Evolutionary conservation across 768 basidiomycete genomes (phyloP).

Genomic region (Mycena vitilis): DNA sequence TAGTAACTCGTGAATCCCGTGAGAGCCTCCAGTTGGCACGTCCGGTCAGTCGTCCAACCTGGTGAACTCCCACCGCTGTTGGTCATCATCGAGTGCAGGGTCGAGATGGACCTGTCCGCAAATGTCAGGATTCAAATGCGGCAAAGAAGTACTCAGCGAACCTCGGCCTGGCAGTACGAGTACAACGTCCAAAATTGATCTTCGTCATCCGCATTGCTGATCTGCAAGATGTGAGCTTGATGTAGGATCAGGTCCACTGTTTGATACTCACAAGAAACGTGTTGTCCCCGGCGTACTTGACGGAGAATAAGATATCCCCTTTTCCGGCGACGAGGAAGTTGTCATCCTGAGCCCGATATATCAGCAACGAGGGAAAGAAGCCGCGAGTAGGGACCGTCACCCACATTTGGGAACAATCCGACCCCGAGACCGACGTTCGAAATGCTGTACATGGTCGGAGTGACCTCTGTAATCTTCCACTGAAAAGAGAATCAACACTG

Average conservation of each 20-base stretch:
- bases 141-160: not conserved
- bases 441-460: not conserved
- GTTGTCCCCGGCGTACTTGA: not conserved
- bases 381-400: not conserved
- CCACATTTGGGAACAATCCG: not conserved
- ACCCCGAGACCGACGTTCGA: not conserved
- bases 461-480: not conserved
- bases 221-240: not conserved
- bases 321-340: not conserved
- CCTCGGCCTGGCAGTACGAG: conserved; percentile 4
- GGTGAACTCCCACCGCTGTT: not conserved
- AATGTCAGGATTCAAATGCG: too few relatives aligned
- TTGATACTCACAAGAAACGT: not conserved
- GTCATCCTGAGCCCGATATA: not conserved
- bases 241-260: not conserved
- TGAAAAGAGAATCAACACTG: not conserved
- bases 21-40: too few relatives aligned
- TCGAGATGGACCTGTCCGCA: conserved; percentile 3
- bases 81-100: not conserved
- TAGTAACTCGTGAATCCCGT: too few relatives aligned
- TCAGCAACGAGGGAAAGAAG: not conserved
- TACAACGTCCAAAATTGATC: conserved; percentile 4
- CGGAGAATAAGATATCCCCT: not conserved
- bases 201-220: not conserved
- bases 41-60: not conserved